A percentile compares a stretch with the other conserved stretches of the same genome.
Evolutionary conservation across 106 monocot genomes (phyloP).

Genomic region (Platanthera guangdongensis): DNA sequence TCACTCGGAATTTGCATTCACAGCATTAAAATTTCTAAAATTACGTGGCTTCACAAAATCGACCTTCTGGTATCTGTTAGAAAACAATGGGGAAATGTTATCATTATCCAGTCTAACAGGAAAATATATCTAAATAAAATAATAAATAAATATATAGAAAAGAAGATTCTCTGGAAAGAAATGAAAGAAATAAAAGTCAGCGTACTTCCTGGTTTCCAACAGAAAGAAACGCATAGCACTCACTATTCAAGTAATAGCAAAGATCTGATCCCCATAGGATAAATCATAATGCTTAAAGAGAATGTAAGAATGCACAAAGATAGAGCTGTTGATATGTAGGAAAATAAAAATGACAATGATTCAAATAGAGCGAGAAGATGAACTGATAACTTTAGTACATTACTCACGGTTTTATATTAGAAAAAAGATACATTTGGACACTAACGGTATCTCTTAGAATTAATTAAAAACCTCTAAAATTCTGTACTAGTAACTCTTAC

Average conservation of each 20-base stretch:
- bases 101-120: background rate
- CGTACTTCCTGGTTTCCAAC: background rate
- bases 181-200: background rate
- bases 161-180: background rate
- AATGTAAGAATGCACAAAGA: background rate
- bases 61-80: conserved; percentile 7
- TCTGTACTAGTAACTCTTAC: no score
- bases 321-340: no score
- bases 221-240: background rate
- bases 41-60: conserved; percentile 6
- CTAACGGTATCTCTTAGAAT: no score
- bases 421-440: no score
- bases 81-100: conserved; percentile 1
- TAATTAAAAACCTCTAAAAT: no score
- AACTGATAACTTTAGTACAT: no score
- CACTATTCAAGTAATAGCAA: background rate
- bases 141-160: background rate
- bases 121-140: background rate
- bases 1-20: conserved; percentile 6
- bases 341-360: no score
- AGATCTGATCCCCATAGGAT: background rate
- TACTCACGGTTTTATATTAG: no score
- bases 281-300: background rate
- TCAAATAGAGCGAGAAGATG: no score
- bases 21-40: conserved; percentile 4